Evolutionary conservation across 1,284 basidiomycete species (phyloP).

Genomic region (Ceratobasidium theobromae): DNA sequence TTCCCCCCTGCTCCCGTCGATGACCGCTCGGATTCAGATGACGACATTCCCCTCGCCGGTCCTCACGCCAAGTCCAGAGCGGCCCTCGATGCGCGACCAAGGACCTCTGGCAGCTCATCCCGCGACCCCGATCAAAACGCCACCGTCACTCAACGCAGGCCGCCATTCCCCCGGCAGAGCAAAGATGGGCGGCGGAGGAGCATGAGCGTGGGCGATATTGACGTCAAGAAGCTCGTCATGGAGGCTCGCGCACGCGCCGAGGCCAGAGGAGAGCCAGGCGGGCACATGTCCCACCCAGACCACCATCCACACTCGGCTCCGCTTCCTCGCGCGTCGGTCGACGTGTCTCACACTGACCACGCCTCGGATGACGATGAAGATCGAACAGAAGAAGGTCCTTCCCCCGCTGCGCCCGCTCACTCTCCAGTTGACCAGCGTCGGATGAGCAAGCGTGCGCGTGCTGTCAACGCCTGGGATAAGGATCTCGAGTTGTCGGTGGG

Average conservation of each 20-base stretch:
- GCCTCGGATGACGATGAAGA: neutral
- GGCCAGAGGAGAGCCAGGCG: constrained; percentile 38
- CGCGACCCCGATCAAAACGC: constrained; percentile 1
- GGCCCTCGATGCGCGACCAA: neutral
- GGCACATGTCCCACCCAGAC: constrained; percentile 43
- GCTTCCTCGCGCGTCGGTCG: constrained; percentile 39
- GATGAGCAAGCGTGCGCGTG: constrained; percentile 22
- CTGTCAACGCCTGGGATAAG: constrained; percentile 6
- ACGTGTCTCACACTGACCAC: neutral
- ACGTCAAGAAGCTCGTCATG: constrained; percentile 53
- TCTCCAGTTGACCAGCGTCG: constrained; percentile 10
- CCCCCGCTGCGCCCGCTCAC: neutral
- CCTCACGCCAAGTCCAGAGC: neutral
- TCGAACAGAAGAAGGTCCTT: constrained; percentile 15
- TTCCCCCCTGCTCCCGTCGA: constrained; percentile 21
- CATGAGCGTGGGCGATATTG: constrained; percentile 70
- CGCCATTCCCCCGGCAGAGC: constrained; percentile 9
- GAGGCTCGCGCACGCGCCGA: constrained; percentile 5
- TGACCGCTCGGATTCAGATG: constrained; percentile 21
- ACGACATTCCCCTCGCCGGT: constrained; percentile 11
- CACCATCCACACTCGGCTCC: constrained; percentile 43
- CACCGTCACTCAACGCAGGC: constrained; percentile 8
- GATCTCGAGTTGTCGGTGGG: constrained; percentile 18
- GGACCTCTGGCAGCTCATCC: neutral
- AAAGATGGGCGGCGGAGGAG: constrained; percentile 53